Conservation (phyloP, 768 basidiomycete genomes). For the Dacryopinax spathularia region DNA sequence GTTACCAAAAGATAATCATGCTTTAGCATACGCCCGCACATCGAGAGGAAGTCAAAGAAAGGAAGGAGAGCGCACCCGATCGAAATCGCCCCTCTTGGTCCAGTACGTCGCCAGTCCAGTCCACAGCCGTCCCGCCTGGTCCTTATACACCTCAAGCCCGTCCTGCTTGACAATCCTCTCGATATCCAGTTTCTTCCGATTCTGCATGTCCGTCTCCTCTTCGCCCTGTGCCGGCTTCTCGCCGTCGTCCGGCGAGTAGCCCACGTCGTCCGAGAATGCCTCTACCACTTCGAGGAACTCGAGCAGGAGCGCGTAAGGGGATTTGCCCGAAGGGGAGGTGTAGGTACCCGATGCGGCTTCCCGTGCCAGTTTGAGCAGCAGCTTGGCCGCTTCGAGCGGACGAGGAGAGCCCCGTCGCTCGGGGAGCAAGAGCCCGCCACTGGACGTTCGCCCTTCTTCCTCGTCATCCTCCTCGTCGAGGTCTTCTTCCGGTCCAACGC, state of each 20-base stretch:
- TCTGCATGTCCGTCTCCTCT: constrained; percentile 17
- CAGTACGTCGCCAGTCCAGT: constrained; percentile 93
- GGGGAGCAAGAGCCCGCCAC: constrained; percentile 9
- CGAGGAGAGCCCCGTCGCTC: constrained; percentile 41
- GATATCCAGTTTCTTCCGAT: constrained; percentile 60
- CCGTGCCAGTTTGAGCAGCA: constrained; percentile 68
- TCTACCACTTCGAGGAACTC: constrained; percentile 90
- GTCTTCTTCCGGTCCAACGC: not conserved
- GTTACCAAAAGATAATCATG: too few relatives aligned
- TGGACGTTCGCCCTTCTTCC: not conserved
- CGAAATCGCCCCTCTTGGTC: constrained; percentile 95
- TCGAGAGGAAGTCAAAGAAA: not conserved
- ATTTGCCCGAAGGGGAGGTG: constrained; percentile 79
- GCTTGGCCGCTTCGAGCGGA: constrained; percentile 86
- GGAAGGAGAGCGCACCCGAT: constrained; percentile 25
- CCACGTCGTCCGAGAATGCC: constrained; percentile 80
- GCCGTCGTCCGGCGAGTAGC: constrained; percentile 53
- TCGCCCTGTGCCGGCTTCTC: constrained; percentile 46
- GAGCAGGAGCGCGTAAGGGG: constrained; percentile 82
- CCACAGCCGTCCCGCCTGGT: constrained; percentile 94
- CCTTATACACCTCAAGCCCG: constrained; percentile 79
- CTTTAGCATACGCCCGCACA: not conserved
- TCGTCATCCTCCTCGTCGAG: not conserved
- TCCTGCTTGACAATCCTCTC: constrained; percentile 74
- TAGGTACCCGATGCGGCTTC: constrained; percentile 75